Percentiles rank a stretch among this genome's conserved stretches.
These are phyloP conservation scores for Ochromonas danica DNA, from an alignment of 108 stramenopile genomes.

Conservation along the genomic window DNA sequence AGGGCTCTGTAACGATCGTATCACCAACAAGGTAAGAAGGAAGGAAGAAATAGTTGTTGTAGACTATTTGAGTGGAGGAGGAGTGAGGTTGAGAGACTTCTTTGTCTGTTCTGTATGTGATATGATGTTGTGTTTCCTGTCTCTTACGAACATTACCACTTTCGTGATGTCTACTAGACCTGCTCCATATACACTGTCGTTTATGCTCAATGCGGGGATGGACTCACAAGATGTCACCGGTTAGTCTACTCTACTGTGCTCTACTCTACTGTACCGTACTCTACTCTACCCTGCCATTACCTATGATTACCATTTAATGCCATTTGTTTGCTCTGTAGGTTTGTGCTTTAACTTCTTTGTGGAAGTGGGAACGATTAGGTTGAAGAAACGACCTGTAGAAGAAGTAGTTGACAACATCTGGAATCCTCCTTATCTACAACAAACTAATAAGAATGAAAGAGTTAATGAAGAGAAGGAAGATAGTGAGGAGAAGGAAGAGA, in stretches of 20 bases:
- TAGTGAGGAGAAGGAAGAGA: neutral
- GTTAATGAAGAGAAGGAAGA: neutral
- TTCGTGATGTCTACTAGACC: neutral
- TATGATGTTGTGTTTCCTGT: neutral
- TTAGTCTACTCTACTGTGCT: neutral
- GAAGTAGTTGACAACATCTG: neutral
- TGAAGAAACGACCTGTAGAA: neutral
- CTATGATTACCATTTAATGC: neutral
- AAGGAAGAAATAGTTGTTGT: too few species aligned
- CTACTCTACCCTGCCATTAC: too few species aligned
- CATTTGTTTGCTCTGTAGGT: neutral
- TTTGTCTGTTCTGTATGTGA: neutral
- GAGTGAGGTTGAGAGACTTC: too few species aligned
- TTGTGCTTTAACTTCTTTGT: neutral
- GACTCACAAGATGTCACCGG: neutral
- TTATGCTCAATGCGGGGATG: conserved; percentile 8
- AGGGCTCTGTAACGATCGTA: neutral
- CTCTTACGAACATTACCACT: neutral
- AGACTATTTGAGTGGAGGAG: too few species aligned
- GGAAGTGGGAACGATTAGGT: neutral
- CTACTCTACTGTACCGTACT: too few species aligned
- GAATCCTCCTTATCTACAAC: neutral
- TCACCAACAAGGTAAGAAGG: neutral
- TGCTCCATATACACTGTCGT: neutral
- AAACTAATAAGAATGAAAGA: neutral